Base-by-base conservation (phyloP, 83 land plant species). In the Diphasiastrum complanatum region DNA sequence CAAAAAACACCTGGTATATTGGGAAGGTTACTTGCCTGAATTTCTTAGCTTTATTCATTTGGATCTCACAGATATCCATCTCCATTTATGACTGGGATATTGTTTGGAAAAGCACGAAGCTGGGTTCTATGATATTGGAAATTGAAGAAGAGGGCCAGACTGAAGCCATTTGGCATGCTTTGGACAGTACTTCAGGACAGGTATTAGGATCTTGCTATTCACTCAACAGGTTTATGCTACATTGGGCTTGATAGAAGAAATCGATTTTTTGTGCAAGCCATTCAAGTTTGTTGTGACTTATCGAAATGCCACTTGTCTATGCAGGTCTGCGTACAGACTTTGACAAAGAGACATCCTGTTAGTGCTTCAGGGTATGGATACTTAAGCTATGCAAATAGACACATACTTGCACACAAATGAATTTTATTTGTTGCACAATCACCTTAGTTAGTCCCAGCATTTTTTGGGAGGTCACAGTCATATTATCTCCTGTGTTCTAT, bases 51-150 rank as follows among this genome's bases (percentile, higher is more conserved):
- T n/a, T n/a, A n/a, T 53, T 28, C 29, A 59, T 3, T 22, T 20
- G 54, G 30, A 35, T 26, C 48, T 28, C 38, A 34, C 76, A 93
- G 99, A 80, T 93, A 10, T 78, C 47, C 60, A 78, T 93, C 45
- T 78, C 99, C 69, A 93, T 93, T 24, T 84, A 89, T 80, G 99
- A 93, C 58, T 93, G 99, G 99, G 99, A 93, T 79, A 93, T 93
- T 64, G 74, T 93, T 47, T 85, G 99, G 92, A 89, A 87, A 75
- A 93, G 96, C 61, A 75, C 96, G 53, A 79, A 76, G 47, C 96
- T 93, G 66, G 99, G 99, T 31, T 93, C 99, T 28, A 83, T 79
- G 14, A 79, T 65, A 14, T 75, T 93, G 65, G 69, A 81, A 53
- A 79, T 93, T 61, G 78, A 80, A 74, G 72, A 45, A 51, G 96